phyloP scores from a whole-genome alignment of 805 yeast species.

The Phaffomyces opuntiae region DNA sequence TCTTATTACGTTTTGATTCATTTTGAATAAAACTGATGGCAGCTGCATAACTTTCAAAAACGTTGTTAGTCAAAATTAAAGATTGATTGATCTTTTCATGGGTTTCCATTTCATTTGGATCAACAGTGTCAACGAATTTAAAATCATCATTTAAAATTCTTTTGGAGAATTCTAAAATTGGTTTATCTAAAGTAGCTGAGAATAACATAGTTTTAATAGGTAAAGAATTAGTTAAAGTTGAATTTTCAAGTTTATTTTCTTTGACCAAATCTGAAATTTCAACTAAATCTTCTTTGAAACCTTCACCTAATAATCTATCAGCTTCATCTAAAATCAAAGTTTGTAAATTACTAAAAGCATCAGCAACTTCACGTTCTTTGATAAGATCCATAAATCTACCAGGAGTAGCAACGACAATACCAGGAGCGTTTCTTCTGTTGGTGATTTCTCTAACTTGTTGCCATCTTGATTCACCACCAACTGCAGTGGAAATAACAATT shows the following conservation, averaged over 20 bases:
- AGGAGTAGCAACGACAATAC: constrained; percentile 81
- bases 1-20: constrained; percentile 27
- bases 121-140: constrained; percentile 66
- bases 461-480: constrained; percentile 56
- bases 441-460: constrained; percentile 29
- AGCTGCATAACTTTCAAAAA: constrained; percentile 54
- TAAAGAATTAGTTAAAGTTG: constrained; percentile 24
- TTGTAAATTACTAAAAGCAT: constrained; percentile 44
- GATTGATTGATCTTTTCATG: constrained; percentile 75
- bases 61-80: constrained; percentile 43
- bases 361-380: constrained; percentile 35
- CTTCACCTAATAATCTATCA: constrained; percentile 76
- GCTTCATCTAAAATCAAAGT: constrained; percentile 86
- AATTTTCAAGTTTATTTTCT: constrained; percentile 21
- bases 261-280: constrained; percentile 47
- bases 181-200: constrained; percentile 79
- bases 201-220: constrained; percentile 64
- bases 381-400: constrained; percentile 72
- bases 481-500: constrained; percentile 43
- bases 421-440: constrained; percentile 31
- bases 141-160: constrained; percentile 48
- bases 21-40: constrained; percentile 44
- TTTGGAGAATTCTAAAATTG: constrained; percentile 60
- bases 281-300: constrained; percentile 63
- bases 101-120: constrained; percentile 63